Conservation (phyloP, 306 rosid species). For the Gastrolobium villosum region DNA sequence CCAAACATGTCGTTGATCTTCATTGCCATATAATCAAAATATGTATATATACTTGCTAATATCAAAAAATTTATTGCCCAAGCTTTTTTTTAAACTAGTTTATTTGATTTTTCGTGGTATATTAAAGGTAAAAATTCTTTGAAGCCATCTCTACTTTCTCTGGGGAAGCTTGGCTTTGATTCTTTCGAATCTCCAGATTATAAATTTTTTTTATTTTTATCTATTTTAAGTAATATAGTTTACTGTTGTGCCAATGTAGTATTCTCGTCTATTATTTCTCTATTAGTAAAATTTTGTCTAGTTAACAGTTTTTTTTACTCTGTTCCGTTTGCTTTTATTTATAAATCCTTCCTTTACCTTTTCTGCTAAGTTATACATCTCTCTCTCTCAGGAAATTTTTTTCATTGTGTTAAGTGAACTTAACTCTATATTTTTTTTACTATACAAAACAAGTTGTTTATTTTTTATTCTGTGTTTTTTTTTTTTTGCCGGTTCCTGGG, state of each 20-base stretch:
- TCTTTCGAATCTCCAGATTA: conserved; percentile 28
- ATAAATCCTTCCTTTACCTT: conserved; percentile 8
- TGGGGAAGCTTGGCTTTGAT: neutral
- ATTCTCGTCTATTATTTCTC: conserved; percentile 37
- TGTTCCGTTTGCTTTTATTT: conserved; percentile 31
- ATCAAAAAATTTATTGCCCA: neutral
- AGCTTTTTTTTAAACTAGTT: neutral
- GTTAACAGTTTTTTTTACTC: conserved; percentile 28
- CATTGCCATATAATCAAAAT: neutral
- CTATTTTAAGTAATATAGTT: conserved; percentile 20
- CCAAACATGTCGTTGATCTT: neutral
- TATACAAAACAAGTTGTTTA: neutral
- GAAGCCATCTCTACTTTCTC: conserved; percentile 25
- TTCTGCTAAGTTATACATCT: conserved; percentile 32
- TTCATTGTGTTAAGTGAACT: too few species aligned
- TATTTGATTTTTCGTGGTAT: conserved; percentile 1
- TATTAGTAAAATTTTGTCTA: conserved; percentile 23
- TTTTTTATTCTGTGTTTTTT: neutral
- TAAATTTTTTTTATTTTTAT: neutral
- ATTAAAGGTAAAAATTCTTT: conserved; percentile 11
- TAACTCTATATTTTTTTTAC: neutral
- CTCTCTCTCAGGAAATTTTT: neutral
- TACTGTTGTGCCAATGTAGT: conserved; percentile 28
- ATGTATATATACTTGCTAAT: conserved; percentile 3
- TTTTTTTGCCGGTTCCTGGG: neutral